Conservation (phyloP, 257 asterid species). For the Fraxinus anomala region DNA sequence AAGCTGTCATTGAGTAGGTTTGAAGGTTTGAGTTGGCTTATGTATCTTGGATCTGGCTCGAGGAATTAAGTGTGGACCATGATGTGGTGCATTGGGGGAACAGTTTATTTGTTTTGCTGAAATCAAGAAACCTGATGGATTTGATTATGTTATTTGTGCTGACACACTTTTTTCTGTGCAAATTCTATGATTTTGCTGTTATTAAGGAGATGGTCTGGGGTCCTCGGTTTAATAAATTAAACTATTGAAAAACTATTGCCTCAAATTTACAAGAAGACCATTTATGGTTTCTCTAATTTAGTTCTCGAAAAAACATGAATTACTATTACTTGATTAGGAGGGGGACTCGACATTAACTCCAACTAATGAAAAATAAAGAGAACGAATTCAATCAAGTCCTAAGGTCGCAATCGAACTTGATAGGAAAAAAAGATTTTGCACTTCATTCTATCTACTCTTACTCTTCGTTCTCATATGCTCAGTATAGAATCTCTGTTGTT, state of each 20-base stretch:
- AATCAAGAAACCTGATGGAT: conserved; percentile 35
- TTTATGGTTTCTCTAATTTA: background rate
- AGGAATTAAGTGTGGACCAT: conserved; percentile 29
- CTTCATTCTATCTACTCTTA: too few species aligned
- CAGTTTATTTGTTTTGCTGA: conserved; percentile 35
- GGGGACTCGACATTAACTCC: too few species aligned
- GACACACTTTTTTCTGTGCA: conserved; percentile 23
- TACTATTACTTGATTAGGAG: too few species aligned
- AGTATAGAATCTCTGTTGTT: too few species aligned
- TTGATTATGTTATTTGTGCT: conserved; percentile 30
- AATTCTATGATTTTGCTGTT: conserved; percentile 33
- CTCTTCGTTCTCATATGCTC: too few species aligned
- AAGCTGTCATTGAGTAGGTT: conserved; percentile 32
- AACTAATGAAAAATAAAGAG: too few species aligned
- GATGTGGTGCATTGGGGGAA: conserved; percentile 36
- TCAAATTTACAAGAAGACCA: conserved; percentile 21
- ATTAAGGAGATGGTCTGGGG: conserved; percentile 44
- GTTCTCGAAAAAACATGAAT: too few species aligned
- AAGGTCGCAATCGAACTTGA: too few species aligned
- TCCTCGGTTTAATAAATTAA: background rate
- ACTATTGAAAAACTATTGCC: background rate
- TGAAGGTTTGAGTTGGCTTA: conserved; percentile 36
- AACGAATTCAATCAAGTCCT: too few species aligned
- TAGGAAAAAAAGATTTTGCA: too few species aligned
- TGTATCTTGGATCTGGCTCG: background rate